These are phyloP conservation scores for Mucor sp. DNA, from an alignment of 371 early-diverging fungal species.

Conservation along the genomic window DNA sequence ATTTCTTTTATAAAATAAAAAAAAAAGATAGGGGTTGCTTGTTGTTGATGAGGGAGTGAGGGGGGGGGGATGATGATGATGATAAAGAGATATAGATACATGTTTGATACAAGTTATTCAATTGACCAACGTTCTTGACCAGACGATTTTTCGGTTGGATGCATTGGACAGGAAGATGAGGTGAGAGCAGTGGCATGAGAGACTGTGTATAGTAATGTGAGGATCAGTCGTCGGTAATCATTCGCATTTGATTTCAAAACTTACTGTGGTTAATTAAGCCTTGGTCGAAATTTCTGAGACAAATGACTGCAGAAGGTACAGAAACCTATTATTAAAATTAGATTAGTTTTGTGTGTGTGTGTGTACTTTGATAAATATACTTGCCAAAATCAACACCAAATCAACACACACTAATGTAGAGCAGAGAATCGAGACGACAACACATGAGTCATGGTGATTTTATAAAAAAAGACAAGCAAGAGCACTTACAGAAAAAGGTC, in stretches of 20 bases:
- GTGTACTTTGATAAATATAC: too few relatives aligned
- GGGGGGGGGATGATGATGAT: neutral
- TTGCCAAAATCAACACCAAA: constrained; percentile 35
- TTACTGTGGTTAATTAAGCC: constrained; percentile 38
- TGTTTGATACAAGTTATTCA: constrained; percentile 14
- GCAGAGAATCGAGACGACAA: too few relatives aligned
- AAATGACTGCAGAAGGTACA: constrained; percentile 28
- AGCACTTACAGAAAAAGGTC: constrained; percentile 65
- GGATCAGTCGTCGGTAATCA: neutral
- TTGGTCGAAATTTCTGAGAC: constrained; percentile 30
- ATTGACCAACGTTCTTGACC: constrained; percentile 29
- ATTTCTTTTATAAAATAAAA: neutral
- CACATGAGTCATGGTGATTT: neutral
- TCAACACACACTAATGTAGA: constrained; percentile 29
- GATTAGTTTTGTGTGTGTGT: neutral
- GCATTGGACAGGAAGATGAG: constrained; percentile 26
- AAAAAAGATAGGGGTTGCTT: neutral
- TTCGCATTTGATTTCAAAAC: neutral
- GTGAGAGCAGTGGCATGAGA: constrained; percentile 25
- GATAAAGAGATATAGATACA: neutral
- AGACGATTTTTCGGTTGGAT: constrained; percentile 13
- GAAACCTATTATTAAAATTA: constrained; percentile 18
- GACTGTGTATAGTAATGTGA: constrained; percentile 19
- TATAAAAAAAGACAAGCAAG: too few relatives aligned
- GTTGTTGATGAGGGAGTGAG: neutral